Conservation (phyloP, 1,139 yeast species). For the Candida pseudoviswanathii region DNA sequence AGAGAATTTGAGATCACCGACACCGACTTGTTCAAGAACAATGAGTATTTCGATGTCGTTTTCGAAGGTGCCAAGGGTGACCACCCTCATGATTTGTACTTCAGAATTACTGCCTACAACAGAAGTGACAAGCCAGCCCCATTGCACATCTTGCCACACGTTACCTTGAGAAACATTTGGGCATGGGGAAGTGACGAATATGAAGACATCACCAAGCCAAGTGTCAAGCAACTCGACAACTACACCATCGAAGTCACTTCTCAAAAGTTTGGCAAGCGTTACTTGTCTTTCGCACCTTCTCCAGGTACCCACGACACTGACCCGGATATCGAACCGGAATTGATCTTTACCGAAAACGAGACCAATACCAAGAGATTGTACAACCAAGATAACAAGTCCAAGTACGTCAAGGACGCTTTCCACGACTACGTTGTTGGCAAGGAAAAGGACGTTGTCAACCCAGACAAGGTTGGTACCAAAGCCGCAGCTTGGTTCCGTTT, state of each 20-base stretch:
- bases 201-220: slow-evolving; percentile 50
- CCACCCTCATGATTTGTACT: slow-evolving; percentile 78
- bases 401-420: slow-evolving; percentile 86
- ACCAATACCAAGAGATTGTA: slow-evolving; percentile 75
- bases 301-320: slow-evolving; percentile 67
- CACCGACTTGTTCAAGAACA: slow-evolving; percentile 75
- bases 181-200: slow-evolving; percentile 74
- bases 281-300: slow-evolving; percentile 82
- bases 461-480: slow-evolving; percentile 46
- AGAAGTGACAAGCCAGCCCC: slow-evolving; percentile 86
- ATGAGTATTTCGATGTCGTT: slow-evolving; percentile 85
- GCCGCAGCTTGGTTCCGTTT: slow-evolving; percentile 83
- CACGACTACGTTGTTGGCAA: slow-evolving; percentile 78
- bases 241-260: slow-evolving; percentile 63
- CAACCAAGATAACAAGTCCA: slow-evolving; percentile 54
- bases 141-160: slow-evolving; percentile 82
- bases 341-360: slow-evolving; percentile 87
- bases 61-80: slow-evolving; percentile 91
- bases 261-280: slow-evolving; percentile 71
- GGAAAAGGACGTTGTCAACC: slow-evolving; percentile 59
- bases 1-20: slow-evolving; percentile 74
- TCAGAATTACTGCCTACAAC: slow-evolving; percentile 88
- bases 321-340: slow-evolving; percentile 71
- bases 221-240: slow-evolving; percentile 45
- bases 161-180: slow-evolving; percentile 91